phyloP scores from a whole-genome alignment of 768 basidiomycete genomes.

The Boletus sp. region DNA sequence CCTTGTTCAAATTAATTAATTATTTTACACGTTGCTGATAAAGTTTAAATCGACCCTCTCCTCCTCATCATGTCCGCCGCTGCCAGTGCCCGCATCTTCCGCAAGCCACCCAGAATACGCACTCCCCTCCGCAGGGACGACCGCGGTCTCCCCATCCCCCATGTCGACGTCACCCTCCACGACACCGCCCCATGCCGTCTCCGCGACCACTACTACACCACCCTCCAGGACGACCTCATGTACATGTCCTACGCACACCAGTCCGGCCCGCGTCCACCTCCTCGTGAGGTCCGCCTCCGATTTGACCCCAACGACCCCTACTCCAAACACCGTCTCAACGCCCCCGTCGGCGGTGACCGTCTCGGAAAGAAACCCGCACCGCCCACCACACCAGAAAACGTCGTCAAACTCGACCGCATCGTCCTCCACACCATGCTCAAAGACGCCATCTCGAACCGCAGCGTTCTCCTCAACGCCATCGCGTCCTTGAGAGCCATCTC shows the following conservation, averaged over 20 bases:
- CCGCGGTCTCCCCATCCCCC: conserved; percentile 70
- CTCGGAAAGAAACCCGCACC: conserved; percentile 67
- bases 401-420: conserved; percentile 79
- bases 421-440: conserved; percentile 86
- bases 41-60: not conserved
- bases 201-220: conserved; percentile 78
- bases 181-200: conserved; percentile 74
- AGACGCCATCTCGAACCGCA: conserved; percentile 68
- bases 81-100: conserved; percentile 46
- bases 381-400: conserved; percentile 62
- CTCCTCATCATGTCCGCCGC: conserved; percentile 19
- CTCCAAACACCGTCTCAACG: conserved; percentile 72
- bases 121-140: conserved; percentile 48
- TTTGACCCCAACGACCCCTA: conserved; percentile 83
- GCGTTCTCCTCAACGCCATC: conserved; percentile 76
- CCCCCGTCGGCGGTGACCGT: conserved; percentile 69
- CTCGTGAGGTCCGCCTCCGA: conserved; percentile 59
- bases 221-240: conserved; percentile 85
- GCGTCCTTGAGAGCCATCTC: conserved; percentile 86
- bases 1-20: conserved; percentile 1
- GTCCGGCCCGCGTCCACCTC: conserved; percentile 48
- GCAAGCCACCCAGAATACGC: conserved; percentile 47
- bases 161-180: conserved; percentile 61
- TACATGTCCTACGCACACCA: conserved; percentile 93
- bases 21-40: not conserved